A percentile compares a stretch with the other conserved stretches of the same genome.
Conservation (phyloP, 495 filamentous ascomycete species). For the Penicillium chermesinum region DNA sequence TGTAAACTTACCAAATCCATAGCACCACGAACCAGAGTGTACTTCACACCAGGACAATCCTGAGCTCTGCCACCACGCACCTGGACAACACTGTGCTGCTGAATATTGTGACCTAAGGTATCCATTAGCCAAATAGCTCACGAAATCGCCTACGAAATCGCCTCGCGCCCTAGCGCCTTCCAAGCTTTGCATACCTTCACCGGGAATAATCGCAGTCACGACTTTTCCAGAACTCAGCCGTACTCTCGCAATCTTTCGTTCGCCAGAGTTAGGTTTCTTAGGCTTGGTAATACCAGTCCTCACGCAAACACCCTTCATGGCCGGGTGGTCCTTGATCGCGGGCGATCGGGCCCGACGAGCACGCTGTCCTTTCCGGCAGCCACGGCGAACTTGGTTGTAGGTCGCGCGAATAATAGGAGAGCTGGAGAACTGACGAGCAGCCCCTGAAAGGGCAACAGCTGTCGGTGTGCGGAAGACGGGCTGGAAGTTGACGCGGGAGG, state of each 20-base stretch:
- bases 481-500: slow-evolving; percentile 28
- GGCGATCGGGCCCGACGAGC: slow-evolving; percentile 83
- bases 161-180: neutral
- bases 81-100: slow-evolving; percentile 95
- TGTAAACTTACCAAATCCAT: slow-evolving; percentile 78
- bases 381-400: slow-evolving; percentile 57
- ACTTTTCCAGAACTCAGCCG: slow-evolving; percentile 80
- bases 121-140: no score
- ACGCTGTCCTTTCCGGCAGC: slow-evolving; percentile 67
- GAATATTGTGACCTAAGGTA: slow-evolving; percentile 91
- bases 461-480: slow-evolving; percentile 33
- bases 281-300: slow-evolving; percentile 88
- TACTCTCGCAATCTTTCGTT: slow-evolving; percentile 86
- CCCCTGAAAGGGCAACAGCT: slow-evolving; percentile 13
- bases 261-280: slow-evolving; percentile 97
- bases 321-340: slow-evolving; percentile 68
- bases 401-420: slow-evolving; percentile 40
- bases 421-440: slow-evolving; percentile 37
- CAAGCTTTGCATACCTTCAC: slow-evolving; percentile 61
- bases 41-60: slow-evolving; percentile 98
- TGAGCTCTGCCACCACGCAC: slow-evolving; percentile 85
- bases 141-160: neutral
- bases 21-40: slow-evolving; percentile 84
- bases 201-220: slow-evolving; percentile 87
- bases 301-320: slow-evolving; percentile 92